These are phyloP conservation scores for Aspergillus pseudonomiae DNA, from an alignment of 2,329 filamentous ascomycete species.

Conservation along the genomic window DNA sequence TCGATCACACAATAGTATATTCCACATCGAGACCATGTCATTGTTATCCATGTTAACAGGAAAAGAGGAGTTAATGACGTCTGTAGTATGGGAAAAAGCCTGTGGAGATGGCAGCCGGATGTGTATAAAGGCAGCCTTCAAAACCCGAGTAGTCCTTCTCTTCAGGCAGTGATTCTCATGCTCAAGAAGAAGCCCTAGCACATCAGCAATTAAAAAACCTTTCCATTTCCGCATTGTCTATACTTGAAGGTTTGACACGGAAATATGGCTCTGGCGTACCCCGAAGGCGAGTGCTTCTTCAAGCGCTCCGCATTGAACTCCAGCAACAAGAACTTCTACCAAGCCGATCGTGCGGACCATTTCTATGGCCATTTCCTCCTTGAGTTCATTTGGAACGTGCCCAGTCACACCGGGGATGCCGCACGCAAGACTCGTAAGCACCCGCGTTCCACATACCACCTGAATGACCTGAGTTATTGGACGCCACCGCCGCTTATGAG, in stretches of 20 bases:
- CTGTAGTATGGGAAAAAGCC: too few species aligned
- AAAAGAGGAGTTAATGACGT: too few species aligned
- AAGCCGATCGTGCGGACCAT: conserved; percentile 7
- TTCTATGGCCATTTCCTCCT: conserved; percentile 8
- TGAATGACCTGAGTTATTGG: not conserved
- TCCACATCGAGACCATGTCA: too few species aligned
- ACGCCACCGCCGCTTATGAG: not conserved
- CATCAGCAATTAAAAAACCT: too few species aligned
- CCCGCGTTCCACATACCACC: conserved; percentile 3
- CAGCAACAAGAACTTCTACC: not conserved
- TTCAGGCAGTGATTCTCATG: too few species aligned
- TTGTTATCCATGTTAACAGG: too few species aligned
- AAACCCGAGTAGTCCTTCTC: too few species aligned
- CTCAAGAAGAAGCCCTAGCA: too few species aligned
- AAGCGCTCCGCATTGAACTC: not conserved
- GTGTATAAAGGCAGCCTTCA: too few species aligned
- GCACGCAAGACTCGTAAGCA: not conserved
- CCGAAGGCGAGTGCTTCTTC: conserved; percentile 12
- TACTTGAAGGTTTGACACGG: fast-evolving
- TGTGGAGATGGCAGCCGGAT: too few species aligned
- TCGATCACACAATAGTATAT: too few species aligned
- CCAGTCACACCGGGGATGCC: not conserved
- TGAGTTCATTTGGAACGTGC: conserved; percentile 9
- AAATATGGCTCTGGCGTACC: conserved; percentile 7
- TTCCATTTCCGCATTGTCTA: too few species aligned